A percentile compares a stretch with the other conserved stretches of the same genome.
Evolutionary conservation across 2,329 filamentous ascomycete species (phyloP).

Genomic region (Aspergillus ochraceus): DNA sequence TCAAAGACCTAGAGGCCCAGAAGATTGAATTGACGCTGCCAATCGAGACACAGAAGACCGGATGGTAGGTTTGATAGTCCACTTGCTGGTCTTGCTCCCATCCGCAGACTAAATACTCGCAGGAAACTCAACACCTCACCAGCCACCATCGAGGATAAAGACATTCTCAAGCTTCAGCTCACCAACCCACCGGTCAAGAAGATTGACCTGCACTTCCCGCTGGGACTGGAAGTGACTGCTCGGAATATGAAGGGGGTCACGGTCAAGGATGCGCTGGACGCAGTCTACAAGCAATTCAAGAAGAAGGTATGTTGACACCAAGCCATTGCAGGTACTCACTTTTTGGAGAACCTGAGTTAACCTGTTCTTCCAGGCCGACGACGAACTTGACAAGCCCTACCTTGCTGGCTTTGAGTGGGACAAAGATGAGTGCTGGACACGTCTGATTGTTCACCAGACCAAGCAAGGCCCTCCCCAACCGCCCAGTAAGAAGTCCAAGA

Average conservation of each 20-base stretch:
- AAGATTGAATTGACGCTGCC: slow-evolving; percentile 34
- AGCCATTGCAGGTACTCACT: neutral
- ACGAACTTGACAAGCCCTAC: slow-evolving; percentile 84
- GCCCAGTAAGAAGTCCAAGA: slow-evolving; percentile 64
- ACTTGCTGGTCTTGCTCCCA: neutral
- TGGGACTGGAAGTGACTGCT: slow-evolving; percentile 83
- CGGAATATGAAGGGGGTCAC: slow-evolving; percentile 93
- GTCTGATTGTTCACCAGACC: slow-evolving; percentile 82
- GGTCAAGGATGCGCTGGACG: slow-evolving; percentile 94
- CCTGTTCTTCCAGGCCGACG: slow-evolving; percentile 65
- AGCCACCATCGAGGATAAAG: slow-evolving; percentile 74
- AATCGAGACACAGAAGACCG: slow-evolving; percentile 38
- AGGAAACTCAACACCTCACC: slow-evolving; percentile 96
- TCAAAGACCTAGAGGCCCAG: slow-evolving; percentile 66
- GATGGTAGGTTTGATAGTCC: slow-evolving; percentile 27
- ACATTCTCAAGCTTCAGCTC: slow-evolving; percentile 77
- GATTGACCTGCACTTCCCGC: slow-evolving; percentile 88
- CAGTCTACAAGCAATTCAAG: slow-evolving; percentile 94
- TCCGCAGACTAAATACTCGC: neutral
- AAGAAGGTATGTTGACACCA: slow-evolving; percentile 71
- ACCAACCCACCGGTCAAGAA: slow-evolving; percentile 84
- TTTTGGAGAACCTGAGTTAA: neutral
- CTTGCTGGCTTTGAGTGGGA: slow-evolving; percentile 97
- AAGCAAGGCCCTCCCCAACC: slow-evolving; percentile 59
- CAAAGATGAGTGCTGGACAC: slow-evolving; percentile 85